Conservation (phyloP, 495 filamentous ascomycete species). For the Saxophila tyrrhenica region DNA sequence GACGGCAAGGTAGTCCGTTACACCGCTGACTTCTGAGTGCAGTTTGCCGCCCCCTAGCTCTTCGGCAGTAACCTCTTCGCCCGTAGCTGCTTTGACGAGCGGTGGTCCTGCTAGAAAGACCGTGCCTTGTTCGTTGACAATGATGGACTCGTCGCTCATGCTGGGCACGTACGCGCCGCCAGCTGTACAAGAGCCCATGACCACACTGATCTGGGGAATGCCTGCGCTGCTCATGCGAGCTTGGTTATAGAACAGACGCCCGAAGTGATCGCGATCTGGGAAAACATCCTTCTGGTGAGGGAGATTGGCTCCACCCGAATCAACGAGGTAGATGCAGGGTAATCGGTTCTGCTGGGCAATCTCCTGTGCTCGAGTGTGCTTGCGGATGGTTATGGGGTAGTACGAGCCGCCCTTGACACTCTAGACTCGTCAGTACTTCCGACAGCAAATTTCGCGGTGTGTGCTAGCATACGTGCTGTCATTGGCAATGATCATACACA, state of each 20-base stretch:
- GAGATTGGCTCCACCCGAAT: conserved; percentile 91
- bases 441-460: too few relatives aligned
- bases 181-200: conserved; percentile 96
- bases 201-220: conserved; percentile 88
- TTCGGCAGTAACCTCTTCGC: conserved; percentile 85
- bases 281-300: conserved; percentile 96
- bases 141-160: conserved; percentile 97
- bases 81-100: conserved; percentile 91
- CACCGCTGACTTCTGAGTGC: conserved; percentile 84
- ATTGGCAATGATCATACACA: conserved; percentile 91
- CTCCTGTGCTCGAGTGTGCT: conserved; percentile 86
- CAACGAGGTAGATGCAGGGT: conserved; percentile 90
- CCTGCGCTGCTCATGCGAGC: conserved; percentile 77
- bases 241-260: conserved; percentile 97
- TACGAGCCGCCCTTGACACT: conserved; percentile 96
- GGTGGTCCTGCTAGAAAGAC: conserved; percentile 95
- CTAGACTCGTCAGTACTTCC: conserved; percentile 1
- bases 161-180: conserved; percentile 93
- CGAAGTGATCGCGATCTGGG: conserved; percentile 90
- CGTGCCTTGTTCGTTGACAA: conserved; percentile 86
- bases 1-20: conserved; percentile 91
- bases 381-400: conserved; percentile 96
- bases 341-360: conserved; percentile 81
- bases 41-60: conserved; percentile 88
- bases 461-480: conserved; percentile 60